A percentile compares a stretch with the other conserved stretches of the same genome.
Conservation (phyloP, 345 rosid genomes). For the Aquilaria sinensis region DNA sequence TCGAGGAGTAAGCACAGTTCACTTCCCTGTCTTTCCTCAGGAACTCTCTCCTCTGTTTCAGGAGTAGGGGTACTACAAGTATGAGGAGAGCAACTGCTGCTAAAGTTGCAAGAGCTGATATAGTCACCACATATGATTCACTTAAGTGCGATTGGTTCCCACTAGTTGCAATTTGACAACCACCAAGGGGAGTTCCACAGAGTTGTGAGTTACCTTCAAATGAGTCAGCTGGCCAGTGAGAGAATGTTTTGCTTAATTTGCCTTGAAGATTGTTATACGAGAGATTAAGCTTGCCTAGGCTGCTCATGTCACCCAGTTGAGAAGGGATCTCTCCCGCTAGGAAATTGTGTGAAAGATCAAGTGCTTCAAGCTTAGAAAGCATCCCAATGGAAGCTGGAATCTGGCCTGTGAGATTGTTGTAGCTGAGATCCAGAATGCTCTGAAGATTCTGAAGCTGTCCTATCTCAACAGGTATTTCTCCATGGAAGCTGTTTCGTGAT, state of each 20-base stretch:
- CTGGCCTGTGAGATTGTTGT: constrained; percentile 60
- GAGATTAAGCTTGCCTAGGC: constrained; percentile 74
- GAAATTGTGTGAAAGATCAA: constrained; percentile 78
- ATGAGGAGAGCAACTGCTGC: constrained; percentile 60
- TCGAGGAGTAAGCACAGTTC: constrained; percentile 45
- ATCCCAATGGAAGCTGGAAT: constrained; percentile 65
- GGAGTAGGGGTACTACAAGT: constrained; percentile 39
- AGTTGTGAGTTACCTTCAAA: constrained; percentile 66
- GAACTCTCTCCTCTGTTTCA: constrained; percentile 44
- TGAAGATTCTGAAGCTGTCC: constrained; percentile 79
- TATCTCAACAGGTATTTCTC: constrained; percentile 64
- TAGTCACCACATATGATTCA: constrained; percentile 35
- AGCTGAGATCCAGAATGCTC: constrained; percentile 67
- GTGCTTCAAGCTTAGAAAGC: constrained; percentile 67
- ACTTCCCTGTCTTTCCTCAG: constrained; percentile 33
- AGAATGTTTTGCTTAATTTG: constrained; percentile 55
- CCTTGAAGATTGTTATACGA: constrained; percentile 75
- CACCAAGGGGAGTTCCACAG: constrained; percentile 69
- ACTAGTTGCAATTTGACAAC: constrained; percentile 25
- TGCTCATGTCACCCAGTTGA: constrained; percentile 55
- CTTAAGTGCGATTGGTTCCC: constrained; percentile 39
- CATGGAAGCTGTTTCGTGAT: constrained; percentile 60
- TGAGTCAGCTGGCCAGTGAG: constrained; percentile 72
- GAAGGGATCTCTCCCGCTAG: constrained; percentile 67
- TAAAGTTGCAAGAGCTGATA: constrained; percentile 60